Conservation (phyloP, 805 yeast species). For the Zygosaccharomyces gambellarensis region DNA sequence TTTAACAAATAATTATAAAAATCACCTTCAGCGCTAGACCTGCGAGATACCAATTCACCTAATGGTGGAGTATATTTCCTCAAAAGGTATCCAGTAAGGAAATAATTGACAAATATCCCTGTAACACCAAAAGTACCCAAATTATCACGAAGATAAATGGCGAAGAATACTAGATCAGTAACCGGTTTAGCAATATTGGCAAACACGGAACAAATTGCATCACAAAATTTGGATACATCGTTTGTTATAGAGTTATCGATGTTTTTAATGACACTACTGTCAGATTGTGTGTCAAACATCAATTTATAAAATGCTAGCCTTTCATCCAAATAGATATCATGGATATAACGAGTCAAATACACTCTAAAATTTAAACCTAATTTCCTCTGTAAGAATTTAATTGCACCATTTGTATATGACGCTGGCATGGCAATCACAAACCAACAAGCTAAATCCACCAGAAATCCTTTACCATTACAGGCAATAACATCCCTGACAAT, state of each 20-base stretch:
- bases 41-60: slow-evolving; percentile 66
- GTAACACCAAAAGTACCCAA: slow-evolving; percentile 81
- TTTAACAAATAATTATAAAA: slow-evolving; percentile 83
- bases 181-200: slow-evolving; percentile 89
- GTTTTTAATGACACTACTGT: slow-evolving; percentile 49
- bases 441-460: slow-evolving; percentile 80
- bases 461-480: slow-evolving; percentile 68
- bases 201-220: slow-evolving; percentile 74
- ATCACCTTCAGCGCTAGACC: slow-evolving; percentile 79
- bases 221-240: slow-evolving; percentile 76
- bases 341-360: slow-evolving; percentile 75
- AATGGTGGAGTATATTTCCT: slow-evolving; percentile 78
- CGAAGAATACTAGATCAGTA: slow-evolving; percentile 78
- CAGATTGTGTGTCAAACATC: slow-evolving; percentile 49
- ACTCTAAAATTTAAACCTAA: slow-evolving; percentile 82
- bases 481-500: slow-evolving; percentile 84
- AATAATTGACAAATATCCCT: slow-evolving; percentile 78
- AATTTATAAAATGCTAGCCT: slow-evolving; percentile 79
- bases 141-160: slow-evolving; percentile 76
- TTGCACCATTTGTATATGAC: slow-evolving; percentile 85
- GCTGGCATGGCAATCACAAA: slow-evolving; percentile 88
- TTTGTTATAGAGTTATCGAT: slow-evolving; percentile 79
- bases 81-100: slow-evolving; percentile 69
- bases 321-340: slow-evolving; percentile 80
- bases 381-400: slow-evolving; percentile 70